These are phyloP conservation scores for Aureobasidium uvarum DNA, from an alignment of 2,329 filamentous ascomycete species.

Conservation along the genomic window DNA sequence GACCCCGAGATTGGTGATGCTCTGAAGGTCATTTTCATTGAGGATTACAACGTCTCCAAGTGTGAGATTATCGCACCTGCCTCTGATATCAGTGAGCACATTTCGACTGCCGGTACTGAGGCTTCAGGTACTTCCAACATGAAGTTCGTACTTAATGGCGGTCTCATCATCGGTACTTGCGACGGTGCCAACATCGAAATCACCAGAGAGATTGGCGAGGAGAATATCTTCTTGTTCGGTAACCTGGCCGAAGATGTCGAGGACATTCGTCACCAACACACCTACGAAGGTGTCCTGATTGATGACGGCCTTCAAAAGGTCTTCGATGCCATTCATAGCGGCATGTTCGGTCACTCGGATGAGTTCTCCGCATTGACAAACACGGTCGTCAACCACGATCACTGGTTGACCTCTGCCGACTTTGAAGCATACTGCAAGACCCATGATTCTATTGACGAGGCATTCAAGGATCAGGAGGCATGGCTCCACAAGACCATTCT, in stretches of 20 bases:
- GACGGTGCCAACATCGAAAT: constrained; percentile 88
- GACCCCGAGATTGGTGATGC: constrained; percentile 89
- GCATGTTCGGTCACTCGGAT: constrained; percentile 74
- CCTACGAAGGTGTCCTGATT: constrained; percentile 74
- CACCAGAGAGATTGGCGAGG: constrained; percentile 66
- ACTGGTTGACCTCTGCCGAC: constrained; percentile 96
- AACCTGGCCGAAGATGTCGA: constrained; percentile 96
- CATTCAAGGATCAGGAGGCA: constrained; percentile 86
- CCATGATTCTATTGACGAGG: constrained; percentile 84
- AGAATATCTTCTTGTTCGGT: constrained; percentile 98
- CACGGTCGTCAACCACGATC: constrained; percentile 89
- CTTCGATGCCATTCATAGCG: constrained; percentile 76
- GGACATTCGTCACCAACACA: constrained; percentile 86
- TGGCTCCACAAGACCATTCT: constrained; percentile 91
- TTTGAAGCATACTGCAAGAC: constrained; percentile 94
- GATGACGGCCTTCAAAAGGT: constrained; percentile 76
- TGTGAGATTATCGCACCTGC: constrained; percentile 94
- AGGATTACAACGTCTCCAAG: constrained; percentile 99
- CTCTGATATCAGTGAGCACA: constrained; percentile 96
- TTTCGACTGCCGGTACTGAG: constrained; percentile 95
- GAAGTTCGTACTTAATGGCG: constrained; percentile 98
- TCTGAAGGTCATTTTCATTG: constrained; percentile 94
- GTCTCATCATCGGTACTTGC: constrained; percentile 95
- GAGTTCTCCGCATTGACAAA: constrained; percentile 81
- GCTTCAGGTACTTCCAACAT: constrained; percentile 91